Conservation (phyloP, 768 basidiomycete genomes). For the Hypholoma fasciculare region DNA sequence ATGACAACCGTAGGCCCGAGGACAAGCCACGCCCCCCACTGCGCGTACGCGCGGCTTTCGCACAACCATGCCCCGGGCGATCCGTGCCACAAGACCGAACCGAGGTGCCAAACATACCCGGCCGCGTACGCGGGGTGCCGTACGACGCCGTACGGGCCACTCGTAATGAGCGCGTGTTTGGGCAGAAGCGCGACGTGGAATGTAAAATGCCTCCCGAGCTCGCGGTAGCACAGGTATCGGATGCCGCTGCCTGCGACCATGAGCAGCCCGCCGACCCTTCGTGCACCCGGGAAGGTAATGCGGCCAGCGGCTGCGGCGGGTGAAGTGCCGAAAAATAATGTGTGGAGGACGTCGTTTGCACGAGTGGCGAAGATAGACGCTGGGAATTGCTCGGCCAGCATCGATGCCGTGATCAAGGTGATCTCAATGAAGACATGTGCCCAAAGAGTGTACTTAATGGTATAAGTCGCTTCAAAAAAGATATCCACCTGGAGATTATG, state of each 20-base stretch:
- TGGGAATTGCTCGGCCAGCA: too few relatives aligned
- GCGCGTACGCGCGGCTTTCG: not conserved
- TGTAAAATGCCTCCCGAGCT: slow-evolving; percentile 1
- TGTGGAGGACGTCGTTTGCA: not conserved
- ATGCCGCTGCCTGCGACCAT: not conserved
- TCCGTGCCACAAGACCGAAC: not conserved
- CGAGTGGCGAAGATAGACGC: too few relatives aligned
- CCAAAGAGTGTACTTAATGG: too few relatives aligned
- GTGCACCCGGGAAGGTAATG: not conserved
- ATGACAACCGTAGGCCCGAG: not conserved
- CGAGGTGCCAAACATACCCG: not conserved
- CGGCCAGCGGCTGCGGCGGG: not conserved
- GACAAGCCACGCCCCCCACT: not conserved
- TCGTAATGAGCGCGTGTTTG: slow-evolving; percentile 34
- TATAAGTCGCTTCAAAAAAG: too few relatives aligned
- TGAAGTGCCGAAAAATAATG: too few relatives aligned
- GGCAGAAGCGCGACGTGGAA: slow-evolving; percentile 25
- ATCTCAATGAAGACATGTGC: too few relatives aligned
- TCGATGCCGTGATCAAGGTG: too few relatives aligned
- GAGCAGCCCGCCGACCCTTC: not conserved
- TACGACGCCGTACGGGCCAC: not conserved
- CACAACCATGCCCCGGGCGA: not conserved
- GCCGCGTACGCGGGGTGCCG: not conserved
- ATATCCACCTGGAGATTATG: too few relatives aligned
- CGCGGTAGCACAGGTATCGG: not conserved